phyloP scores from a whole-genome alignment of 768 basidiomycete genomes.

The Mycena polygramma region DNA sequence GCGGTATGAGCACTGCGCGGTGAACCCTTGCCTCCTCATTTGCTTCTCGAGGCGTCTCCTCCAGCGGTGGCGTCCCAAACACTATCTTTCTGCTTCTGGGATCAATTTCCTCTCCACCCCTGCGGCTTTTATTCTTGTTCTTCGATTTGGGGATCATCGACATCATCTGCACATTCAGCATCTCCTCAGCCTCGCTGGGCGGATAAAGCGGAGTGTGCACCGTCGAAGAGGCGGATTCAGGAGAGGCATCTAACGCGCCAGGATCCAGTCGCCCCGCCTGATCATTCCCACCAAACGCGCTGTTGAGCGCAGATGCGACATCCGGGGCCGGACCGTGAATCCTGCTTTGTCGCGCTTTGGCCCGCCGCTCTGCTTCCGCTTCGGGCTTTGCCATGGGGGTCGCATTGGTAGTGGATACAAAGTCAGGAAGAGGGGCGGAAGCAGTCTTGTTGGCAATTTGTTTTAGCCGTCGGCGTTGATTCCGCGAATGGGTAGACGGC shows the following conservation, averaged over 20 bases:
- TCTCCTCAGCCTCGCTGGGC: constrained; percentile 35
- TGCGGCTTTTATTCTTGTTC: constrained; percentile 39
- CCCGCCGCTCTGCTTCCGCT: constrained; percentile 12
- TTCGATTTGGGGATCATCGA: constrained; percentile 38
- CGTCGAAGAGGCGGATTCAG: constrained; percentile 18
- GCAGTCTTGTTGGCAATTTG: not conserved
- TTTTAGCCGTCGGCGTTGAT: constrained; percentile 30
- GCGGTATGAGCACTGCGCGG: constrained; percentile 30
- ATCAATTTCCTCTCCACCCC: constrained; percentile 12
- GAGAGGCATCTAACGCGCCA: constrained; percentile 11
- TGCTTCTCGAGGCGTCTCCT: not conserved
- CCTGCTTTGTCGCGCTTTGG: constrained; percentile 5
- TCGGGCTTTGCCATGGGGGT: constrained; percentile 12
- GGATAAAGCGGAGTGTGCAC: constrained; percentile 24
- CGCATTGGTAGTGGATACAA: constrained; percentile 33
- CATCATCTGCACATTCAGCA: constrained; percentile 36
- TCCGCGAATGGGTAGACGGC: constrained; percentile 31
- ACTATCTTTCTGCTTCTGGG: constrained; percentile 34
- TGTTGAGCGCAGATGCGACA: constrained; percentile 32
- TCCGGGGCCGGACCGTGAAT: constrained; percentile 27
- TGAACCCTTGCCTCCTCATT: constrained; percentile 1
- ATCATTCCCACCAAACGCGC: constrained; percentile 33
- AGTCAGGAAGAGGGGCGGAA: constrained; percentile 23
- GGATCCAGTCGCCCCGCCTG: constrained; percentile 26
- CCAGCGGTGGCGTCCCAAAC: constrained; percentile 28